Base-by-base conservation (phyloP, 2,329 filamentous ascomycete species). In the Ustilaginoidea virens region DNA sequence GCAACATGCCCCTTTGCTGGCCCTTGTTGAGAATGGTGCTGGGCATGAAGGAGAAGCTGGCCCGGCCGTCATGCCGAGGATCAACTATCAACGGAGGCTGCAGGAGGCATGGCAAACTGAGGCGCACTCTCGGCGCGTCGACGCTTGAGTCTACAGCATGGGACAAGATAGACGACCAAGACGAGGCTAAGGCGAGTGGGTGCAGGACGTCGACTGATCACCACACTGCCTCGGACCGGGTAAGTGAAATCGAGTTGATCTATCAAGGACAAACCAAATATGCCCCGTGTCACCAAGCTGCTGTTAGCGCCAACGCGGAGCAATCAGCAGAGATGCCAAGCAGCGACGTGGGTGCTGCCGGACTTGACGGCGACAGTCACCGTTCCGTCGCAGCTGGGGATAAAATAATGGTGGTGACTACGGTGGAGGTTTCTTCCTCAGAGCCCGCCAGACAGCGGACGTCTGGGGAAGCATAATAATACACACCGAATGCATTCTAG, bases 1-100 rank as follows among this genome's bases (percentile, higher is more conserved):
- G 68, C 17, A 75, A 75, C 34, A 53, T 75, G 5, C 69, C 70
- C 0, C 63, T 73, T 27, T 64, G 61, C 36, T 74, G 68, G 61
- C 63, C 65, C 0, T 52, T 74, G 13, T 53, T 71, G 17, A 60
- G 66, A 24, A 55, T 58, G 7, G 33, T 64, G 0, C 31, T 48
- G 6, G 44, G 47, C 14, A 35, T 36, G 26, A 39, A 31, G 13
- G 39, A 39, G 14, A 28, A 38, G 22, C 35, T 40, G 1, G 38
- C 40, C 1, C 40, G 38, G 13, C 46, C 45, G 2, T 42, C 41
- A 2, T 46, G 44, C 11, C 39, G 36, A 14, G 34, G 34, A 7
- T 31, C 34, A 7, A 42, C 35, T 5, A 39, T 39, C 14, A 35
- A 31, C 13, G 34, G 36, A 16, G 34, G 21, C 15, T 19, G 27